phyloP scores from a whole-genome alignment of 768 basidiomycete genomes.

The Boletus insuetus region DNA sequence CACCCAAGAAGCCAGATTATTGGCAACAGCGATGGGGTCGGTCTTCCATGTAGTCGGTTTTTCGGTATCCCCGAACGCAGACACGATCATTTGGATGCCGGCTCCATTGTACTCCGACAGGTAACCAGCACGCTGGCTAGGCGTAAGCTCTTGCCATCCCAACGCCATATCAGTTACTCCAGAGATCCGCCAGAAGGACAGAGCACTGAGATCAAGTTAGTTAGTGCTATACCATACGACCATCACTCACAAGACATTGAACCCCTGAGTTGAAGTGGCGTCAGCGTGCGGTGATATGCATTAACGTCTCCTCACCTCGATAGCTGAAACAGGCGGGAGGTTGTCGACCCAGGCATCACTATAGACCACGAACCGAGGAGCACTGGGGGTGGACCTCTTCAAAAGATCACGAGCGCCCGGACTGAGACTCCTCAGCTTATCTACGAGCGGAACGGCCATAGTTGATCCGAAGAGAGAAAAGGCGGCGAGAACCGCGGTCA shows the following conservation, averaged over 20 bases:
- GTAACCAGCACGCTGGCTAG: constrained; percentile 38
- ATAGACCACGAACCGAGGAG: constrained; percentile 48
- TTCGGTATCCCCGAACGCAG: constrained; percentile 44
- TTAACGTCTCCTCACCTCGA: constrained; percentile 16
- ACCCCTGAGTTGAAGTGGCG: constrained; percentile 23
- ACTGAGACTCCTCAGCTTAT: constrained; percentile 17
- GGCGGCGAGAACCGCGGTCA: background rate
- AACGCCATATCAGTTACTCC: constrained; percentile 46
- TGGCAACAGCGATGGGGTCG: constrained; percentile 38
- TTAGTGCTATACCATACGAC: background rate
- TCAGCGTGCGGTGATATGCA: background rate
- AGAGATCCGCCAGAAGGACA: constrained; percentile 41
- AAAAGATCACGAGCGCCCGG: constrained; percentile 18
- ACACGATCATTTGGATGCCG: constrained; percentile 57
- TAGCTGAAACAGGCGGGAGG: constrained; percentile 39
- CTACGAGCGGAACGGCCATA: constrained; percentile 9
- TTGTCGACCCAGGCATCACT: constrained; percentile 42
- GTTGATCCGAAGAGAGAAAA: constrained; percentile 6
- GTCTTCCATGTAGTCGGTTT: constrained; percentile 40
- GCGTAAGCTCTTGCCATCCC: constrained; percentile 40
- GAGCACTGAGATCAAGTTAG: constrained; percentile 19
- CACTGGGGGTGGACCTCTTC: constrained; percentile 29
- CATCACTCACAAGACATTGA: constrained; percentile 32
- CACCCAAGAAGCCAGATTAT: constrained; percentile 45
- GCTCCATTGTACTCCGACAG: constrained; percentile 49